Percentiles rank a stretch among this genome's conserved stretches.
Conservation (phyloP, 129 eudicot genomes). For the Heracleum sosnowskyi region DNA sequence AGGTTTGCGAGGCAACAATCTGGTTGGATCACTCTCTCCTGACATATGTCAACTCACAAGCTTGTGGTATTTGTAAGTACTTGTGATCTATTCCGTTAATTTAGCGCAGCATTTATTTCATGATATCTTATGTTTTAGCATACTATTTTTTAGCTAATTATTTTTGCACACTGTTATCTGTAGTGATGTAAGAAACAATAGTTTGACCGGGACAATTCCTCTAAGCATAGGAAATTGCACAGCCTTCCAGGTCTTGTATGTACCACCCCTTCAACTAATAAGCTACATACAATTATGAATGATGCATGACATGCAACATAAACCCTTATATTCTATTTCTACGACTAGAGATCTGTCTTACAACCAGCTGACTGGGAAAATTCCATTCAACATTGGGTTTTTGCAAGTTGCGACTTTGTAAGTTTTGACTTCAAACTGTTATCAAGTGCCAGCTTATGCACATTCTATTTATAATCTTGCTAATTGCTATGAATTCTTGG, state of each 20-base stretch:
- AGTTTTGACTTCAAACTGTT: constrained; percentile 14
- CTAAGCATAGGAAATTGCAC: constrained; percentile 85
- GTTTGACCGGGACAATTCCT: constrained; percentile 86
- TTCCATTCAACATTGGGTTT: constrained; percentile 92
- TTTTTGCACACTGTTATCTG: neutral
- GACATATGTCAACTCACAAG: constrained; percentile 95
- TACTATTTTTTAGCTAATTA: neutral
- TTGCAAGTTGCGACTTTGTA: constrained; percentile 98
- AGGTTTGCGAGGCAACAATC: constrained; percentile 80
- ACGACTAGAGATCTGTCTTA: constrained; percentile 78
- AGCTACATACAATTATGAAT: neutral
- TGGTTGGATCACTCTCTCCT: constrained; percentile 80
- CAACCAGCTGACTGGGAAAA: constrained; percentile 65
- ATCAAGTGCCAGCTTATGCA: neutral
- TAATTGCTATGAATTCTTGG: neutral
- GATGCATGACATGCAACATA: neutral
- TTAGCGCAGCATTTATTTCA: neutral
- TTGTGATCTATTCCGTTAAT: neutral
- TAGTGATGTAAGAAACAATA: constrained; percentile 95
- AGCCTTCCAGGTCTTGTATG: constrained; percentile 97
- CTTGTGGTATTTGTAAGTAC: constrained; percentile 97
- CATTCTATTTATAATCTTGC: neutral
- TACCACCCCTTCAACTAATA: constrained; percentile 10
- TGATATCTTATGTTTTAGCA: neutral
- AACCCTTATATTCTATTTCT: neutral